These are phyloP conservation scores for Hibiscus syriacus DNA, from an alignment of 345 rosid genomes.

Conservation along the genomic window DNA sequence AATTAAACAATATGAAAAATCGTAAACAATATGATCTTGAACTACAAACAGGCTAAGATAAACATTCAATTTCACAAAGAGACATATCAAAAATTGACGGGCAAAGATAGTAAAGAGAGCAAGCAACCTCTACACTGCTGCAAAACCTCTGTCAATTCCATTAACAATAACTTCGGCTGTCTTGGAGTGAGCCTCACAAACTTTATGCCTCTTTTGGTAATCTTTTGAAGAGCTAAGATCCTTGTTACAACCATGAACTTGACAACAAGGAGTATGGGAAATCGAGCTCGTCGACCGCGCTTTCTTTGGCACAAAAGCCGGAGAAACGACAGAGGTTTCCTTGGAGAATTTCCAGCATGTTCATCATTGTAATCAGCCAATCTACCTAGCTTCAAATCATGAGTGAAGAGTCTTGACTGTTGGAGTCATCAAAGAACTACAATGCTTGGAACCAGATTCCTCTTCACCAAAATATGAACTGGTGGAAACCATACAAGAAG, in stretches of 20 bases:
- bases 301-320: conserved; percentile 25
- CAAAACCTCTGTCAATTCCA: conserved; percentile 78
- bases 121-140: conserved; percentile 81
- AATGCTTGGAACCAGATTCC: conserved; percentile 34
- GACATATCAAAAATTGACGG: neutral
- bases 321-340: conserved; percentile 15
- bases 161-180: conserved; percentile 56
- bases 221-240: conserved; percentile 68
- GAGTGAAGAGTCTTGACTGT: conserved; percentile 31
- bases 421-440: conserved; percentile 31
- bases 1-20: neutral
- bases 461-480: conserved; percentile 28
- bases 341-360: conserved; percentile 16
- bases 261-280: conserved; percentile 42
- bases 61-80: neutral
- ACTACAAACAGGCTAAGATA: neutral
- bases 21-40: neutral
- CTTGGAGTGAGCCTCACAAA: conserved; percentile 76
- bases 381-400: conserved; percentile 67
- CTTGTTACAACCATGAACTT: conserved; percentile 66
- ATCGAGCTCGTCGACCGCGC: conserved; percentile 18
- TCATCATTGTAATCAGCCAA: conserved; percentile 34
- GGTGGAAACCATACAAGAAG: conserved; percentile 9
- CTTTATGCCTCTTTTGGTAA: conserved; percentile 78
- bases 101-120: neutral